Evolutionary conservation across 139 green algal genomes (phyloP).

Genomic region (Auxenochlorella protothecoides): DNA sequence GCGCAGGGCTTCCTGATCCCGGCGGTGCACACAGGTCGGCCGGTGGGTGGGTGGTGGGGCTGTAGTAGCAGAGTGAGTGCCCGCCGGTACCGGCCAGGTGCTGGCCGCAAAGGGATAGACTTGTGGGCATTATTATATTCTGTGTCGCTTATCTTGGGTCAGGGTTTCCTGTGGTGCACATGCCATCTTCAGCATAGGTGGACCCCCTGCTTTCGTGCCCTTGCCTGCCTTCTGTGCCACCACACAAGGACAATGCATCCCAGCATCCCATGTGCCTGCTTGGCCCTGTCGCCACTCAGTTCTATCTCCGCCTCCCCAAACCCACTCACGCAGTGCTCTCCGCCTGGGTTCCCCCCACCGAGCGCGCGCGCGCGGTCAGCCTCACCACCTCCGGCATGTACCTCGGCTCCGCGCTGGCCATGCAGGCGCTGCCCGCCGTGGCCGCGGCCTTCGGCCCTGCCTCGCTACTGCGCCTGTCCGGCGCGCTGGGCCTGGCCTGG

Average conservation of each 20-base stretch:
- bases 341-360: slow-evolving; percentile 80
- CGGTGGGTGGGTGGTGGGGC: background rate
- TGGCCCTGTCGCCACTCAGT: too few species aligned
- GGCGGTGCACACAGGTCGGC: slow-evolving; percentile 72
- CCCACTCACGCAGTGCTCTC: slow-evolving; percentile 13
- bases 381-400: slow-evolving; percentile 98
- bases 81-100: too few species aligned
- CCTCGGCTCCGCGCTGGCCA: slow-evolving; percentile 80
- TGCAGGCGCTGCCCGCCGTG: slow-evolving; percentile 74
- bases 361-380: slow-evolving; percentile 73
- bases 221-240: background rate
- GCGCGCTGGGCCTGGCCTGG: slow-evolving; percentile 64
- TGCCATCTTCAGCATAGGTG: background rate
- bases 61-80: too few species aligned
- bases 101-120: too few species aligned
- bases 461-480: slow-evolving; percentile 58
- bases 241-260: background rate
- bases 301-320: too few species aligned
- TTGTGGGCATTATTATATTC: too few species aligned
- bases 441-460: slow-evolving; percentile 38
- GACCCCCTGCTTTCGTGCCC: background rate
- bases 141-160: too few species aligned
- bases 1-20: slow-evolving; percentile 92
- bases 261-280: too few species aligned
- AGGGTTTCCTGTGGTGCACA: background rate